Evolutionary conservation across 2,329 filamentous ascomycete genomes (phyloP), one percentile per base, ranked within the genome.

Genomic region (Colletotrichum musae): DNA sequence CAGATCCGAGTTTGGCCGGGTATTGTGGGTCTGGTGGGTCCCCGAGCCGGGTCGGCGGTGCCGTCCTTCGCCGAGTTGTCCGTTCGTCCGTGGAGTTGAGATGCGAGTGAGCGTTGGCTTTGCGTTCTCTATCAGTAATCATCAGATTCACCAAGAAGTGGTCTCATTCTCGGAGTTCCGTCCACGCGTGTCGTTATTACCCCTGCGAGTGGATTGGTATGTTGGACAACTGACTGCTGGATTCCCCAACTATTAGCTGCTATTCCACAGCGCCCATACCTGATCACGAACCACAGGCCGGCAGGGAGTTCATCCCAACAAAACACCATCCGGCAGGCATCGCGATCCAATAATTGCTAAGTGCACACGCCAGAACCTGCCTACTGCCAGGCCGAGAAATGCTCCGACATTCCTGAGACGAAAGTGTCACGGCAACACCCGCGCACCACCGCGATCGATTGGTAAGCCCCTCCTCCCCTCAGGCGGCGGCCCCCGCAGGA

Each of bases 381-480:
- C 28, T 24, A 51, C 6, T 5, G 32, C 45, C 45, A 16, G 16
- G 28, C 43, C 24, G 10, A 28, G 18, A 13, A 48, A 61, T 66
- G 62, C 66, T 51, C 62, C 28, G 15, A 69, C 66, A 66, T 67
- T 70, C 56, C 63, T 70, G 67, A 61, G 50, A 70, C 62, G 45
- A 45, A 15, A 60, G 60, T n/a, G 51, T 62, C 62, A 69, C 62
- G 50, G 43, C 32, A 51, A 66, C 62, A 18, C 16, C 13, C 41
- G 24, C 21, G 24, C 12, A 32, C 21, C 24, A 53, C 6, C 50
- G 5, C 13, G 32, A 26, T 18, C 47, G 62, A 66, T 69, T 66
- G 62, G 62, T 66, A 60, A 61, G 48, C 63, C 21, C 43, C 3
- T 24, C 21, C 18, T 18, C 18, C 18, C 21, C 21, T 24, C 5